Evolutionary conservation across 106 monocot species (phyloP), one percentile per base, ranked within the genome.

Genomic region (Acorus calamus): DNA sequence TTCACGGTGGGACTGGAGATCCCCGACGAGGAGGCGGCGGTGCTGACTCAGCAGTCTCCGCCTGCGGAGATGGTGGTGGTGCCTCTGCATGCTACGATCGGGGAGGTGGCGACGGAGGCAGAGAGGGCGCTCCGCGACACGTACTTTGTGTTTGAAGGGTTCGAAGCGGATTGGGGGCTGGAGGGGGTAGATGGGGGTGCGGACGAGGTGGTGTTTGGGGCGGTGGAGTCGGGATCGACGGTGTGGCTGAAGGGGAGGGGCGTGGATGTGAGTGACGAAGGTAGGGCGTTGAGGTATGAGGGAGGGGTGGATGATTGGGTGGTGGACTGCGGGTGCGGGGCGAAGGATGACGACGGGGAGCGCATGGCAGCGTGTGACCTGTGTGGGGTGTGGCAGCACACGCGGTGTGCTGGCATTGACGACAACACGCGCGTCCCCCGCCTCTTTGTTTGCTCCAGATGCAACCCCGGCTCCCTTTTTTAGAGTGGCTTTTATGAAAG

Each of bases 341-440:
- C 91, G 3, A 65, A 69, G 64, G 96, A 98, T 55, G 96, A 88
- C 62, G 96, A 98, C 46, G 96, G 96, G 52, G 96, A 98, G 83
- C 70, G 96, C 62, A 98, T 98, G 96, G 84, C 91, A 70, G 84
- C 91, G 2, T 98, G 96, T 69, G 90, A 98, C 54, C 77, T 71
- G 3, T 98, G 96, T 73, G 87, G 85, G 57, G 80, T 83, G 8
- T 98, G 96, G 91, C 91, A 98, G 46, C 96, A 98, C 80, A 98
- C 96, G 5, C 72, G 80, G 13, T 98, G 96, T 68, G 78, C 73
- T 3, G 91, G 91, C 28, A 85, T 98, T n/a, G 68, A 63, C 5
- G 96, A 98, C 9, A 82, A 50, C 3, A 80, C 74, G 49, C 61
- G 68, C 4, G 84, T 88, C 54, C 91, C 96, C 12, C 65, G 72